Conservation (phyloP, 345 rosid species). For the Conringia planisiliqua region DNA sequence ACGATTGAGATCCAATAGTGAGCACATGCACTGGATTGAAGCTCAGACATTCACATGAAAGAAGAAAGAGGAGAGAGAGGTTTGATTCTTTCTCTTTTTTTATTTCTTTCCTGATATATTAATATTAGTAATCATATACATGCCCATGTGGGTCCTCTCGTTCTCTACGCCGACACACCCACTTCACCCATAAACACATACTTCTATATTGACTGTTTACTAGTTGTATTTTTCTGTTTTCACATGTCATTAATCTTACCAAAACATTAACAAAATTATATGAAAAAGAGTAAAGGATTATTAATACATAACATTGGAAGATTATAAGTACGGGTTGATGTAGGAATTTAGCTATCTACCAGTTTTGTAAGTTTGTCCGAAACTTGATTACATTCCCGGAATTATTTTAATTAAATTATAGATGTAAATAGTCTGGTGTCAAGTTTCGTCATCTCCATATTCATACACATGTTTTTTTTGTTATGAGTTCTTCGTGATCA, state of each 20-base stretch:
- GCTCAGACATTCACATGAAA: slow-evolving; percentile 27
- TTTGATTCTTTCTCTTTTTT: background rate
- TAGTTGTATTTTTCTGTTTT: background rate
- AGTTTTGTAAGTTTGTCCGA: too few relatives aligned
- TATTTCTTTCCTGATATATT: background rate
- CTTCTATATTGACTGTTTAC: slow-evolving; percentile 2
- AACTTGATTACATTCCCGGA: background rate
- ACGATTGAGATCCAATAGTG: slow-evolving; percentile 27
- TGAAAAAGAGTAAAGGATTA: background rate
- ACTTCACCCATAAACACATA: slow-evolving; percentile 21
- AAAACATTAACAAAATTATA: background rate
- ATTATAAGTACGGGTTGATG: background rate
- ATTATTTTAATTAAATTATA: too few relatives aligned
- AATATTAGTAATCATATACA: background rate
- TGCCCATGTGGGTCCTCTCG: slow-evolving; percentile 35
- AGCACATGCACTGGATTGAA: slow-evolving; percentile 38
- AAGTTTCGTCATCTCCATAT: background rate
- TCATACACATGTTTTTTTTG: background rate
- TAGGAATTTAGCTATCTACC: background rate
- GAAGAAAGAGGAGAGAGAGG: slow-evolving; percentile 25
- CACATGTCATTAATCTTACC: background rate
- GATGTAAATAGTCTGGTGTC: background rate
- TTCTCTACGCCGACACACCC: slow-evolving; percentile 36
- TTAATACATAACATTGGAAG: background rate
- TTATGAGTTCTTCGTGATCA: background rate